A percentile compares a stretch with the other conserved stretches of the same genome.
Evolutionary conservation across 441 rosid species (phyloP).

Genomic region (Corymbia citriodora): DNA sequence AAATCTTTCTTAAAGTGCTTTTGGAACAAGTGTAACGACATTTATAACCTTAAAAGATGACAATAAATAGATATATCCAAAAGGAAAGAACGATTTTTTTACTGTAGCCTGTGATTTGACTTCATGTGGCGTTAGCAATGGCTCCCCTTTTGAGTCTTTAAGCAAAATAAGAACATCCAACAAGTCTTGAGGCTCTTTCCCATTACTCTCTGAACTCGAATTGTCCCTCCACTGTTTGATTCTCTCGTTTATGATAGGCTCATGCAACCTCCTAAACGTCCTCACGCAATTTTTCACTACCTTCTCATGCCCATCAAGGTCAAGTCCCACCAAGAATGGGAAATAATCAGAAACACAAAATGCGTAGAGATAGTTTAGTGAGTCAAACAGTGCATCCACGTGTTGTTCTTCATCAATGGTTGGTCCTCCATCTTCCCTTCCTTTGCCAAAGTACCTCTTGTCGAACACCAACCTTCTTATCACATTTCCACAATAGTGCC

Average conservation of each 20-base stretch:
- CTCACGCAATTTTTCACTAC: background rate
- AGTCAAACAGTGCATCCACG: background rate
- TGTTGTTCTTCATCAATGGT: background rate
- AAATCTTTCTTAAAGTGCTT: background rate
- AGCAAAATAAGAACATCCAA: background rate
- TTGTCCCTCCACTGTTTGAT: background rate
- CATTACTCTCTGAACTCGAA: background rate
- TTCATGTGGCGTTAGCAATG: background rate
- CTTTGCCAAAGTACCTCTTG: background rate
- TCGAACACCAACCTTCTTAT: background rate
- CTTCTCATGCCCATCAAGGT: background rate
- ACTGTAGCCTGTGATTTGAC: background rate
- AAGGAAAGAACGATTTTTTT: background rate
- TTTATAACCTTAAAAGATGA: background rate
- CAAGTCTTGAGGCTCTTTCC: background rate
- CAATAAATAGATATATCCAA: background rate
- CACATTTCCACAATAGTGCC: background rate
- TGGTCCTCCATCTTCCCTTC: background rate
- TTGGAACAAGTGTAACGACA: background rate
- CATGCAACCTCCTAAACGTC: background rate
- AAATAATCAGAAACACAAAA: background rate
- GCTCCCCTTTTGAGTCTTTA: background rate
- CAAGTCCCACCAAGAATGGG: background rate
- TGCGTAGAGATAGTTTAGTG: background rate
- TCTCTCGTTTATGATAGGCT: background rate